Evolutionary conservation across 2,329 filamentous ascomycete species (phyloP).

Genomic region (Diaporthe sp.): DNA sequence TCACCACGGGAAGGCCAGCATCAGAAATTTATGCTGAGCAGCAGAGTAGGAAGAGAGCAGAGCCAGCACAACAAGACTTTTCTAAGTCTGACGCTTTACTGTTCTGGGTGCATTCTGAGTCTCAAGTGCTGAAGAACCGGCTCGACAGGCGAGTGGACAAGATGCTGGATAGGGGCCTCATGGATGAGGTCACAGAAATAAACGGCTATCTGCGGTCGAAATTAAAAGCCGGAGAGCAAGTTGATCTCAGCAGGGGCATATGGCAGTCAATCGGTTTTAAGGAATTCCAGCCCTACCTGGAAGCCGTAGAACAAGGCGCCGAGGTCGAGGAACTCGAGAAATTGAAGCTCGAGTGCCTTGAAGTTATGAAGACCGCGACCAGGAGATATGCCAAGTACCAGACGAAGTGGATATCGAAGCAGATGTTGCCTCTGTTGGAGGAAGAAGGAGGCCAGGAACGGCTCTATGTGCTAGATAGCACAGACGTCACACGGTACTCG

Average conservation of each 20-base stretch:
- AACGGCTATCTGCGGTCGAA: slow-evolving; percentile 50
- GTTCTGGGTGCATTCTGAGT: slow-evolving; percentile 88
- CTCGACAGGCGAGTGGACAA: slow-evolving; percentile 83
- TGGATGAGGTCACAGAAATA: slow-evolving; percentile 60
- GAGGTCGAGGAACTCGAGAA: slow-evolving; percentile 57
- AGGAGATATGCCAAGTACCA: slow-evolving; percentile 90
- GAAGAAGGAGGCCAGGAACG: slow-evolving; percentile 64
- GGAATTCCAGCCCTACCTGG: slow-evolving; percentile 81
- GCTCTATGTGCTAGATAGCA: slow-evolving; percentile 86
- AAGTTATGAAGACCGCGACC: slow-evolving; percentile 84
- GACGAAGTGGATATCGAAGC: slow-evolving; percentile 86
- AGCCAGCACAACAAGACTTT: slow-evolving; percentile 38
- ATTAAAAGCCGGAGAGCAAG: slow-evolving; percentile 55
- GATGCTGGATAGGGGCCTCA: slow-evolving; percentile 74
- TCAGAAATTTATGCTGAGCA: slow-evolving; percentile 92
- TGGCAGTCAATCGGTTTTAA: slow-evolving; percentile 98
- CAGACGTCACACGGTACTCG: slow-evolving; percentile 71
- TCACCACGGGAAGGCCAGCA: slow-evolving; percentile 82
- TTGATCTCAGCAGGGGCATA: slow-evolving; percentile 85
- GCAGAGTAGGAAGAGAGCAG: slow-evolving; percentile 50
- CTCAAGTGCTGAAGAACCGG: slow-evolving; percentile 73
- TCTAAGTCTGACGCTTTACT: slow-evolving; percentile 65
- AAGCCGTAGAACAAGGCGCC: slow-evolving; percentile 50
- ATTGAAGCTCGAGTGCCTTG: slow-evolving; percentile 70
- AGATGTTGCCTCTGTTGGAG: slow-evolving; percentile 77